Conservation (phyloP, 2,329 filamentous ascomycete species). For the Mycosphaerella arachidis region DNA sequence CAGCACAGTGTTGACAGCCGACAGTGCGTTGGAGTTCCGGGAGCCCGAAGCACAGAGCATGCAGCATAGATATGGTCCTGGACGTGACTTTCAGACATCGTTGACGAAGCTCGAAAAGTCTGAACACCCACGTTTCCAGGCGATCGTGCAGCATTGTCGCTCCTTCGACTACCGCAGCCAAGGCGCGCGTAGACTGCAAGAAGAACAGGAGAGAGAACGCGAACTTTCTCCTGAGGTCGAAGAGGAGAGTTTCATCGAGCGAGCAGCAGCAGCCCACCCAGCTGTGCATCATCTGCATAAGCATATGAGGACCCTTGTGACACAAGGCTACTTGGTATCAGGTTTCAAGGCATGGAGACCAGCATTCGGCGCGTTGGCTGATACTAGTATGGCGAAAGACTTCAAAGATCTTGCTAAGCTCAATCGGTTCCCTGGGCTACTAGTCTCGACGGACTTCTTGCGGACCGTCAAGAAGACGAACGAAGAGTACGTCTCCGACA, state of each 20-base stretch:
- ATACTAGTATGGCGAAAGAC: conserved; percentile 4
- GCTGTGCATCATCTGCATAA: conserved; percentile 41
- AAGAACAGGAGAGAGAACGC: conserved; percentile 67
- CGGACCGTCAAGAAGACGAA: conserved; percentile 7
- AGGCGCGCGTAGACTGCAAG: conserved; percentile 42
- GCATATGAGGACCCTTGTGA: conserved; percentile 41
- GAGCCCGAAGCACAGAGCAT: conserved; percentile 54
- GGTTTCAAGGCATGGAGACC: conserved; percentile 27
- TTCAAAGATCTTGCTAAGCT: conserved; percentile 4
- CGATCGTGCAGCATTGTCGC: conserved; percentile 21
- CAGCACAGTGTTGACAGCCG: conserved; percentile 14
- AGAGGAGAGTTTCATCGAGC: conserved; percentile 51
- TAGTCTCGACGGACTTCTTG: conserved; percentile 13
- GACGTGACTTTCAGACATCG: neutral
- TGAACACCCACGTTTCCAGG: conserved; percentile 26
- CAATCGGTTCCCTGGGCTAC: conserved; percentile 11
- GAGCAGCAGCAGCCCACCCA: conserved; percentile 41
- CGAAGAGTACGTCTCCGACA: conserved; percentile 34
- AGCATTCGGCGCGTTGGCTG: conserved; percentile 9
- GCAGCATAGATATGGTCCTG: conserved; percentile 45
- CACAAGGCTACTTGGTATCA: conserved; percentile 31
- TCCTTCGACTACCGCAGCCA: conserved; percentile 21
- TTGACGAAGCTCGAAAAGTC: neutral
- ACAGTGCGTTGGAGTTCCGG: conserved; percentile 43
- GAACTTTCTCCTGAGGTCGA: conserved; percentile 63